Conservation (phyloP, 1,284 basidiomycete species). For the Microbotryum intermedium region DNA sequence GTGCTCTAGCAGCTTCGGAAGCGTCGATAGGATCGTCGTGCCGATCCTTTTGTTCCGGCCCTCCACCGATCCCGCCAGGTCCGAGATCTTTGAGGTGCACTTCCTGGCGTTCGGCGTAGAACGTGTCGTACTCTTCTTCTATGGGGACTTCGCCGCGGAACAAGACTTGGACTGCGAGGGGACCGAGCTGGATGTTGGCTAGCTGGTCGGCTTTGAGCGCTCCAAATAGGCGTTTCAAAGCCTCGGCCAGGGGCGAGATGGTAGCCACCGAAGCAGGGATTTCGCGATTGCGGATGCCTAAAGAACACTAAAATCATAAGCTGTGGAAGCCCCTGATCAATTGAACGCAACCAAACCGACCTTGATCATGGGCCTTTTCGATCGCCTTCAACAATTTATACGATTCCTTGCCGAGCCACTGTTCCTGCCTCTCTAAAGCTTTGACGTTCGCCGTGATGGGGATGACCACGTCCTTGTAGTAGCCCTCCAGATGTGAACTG, state of each 20-base stretch:
- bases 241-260: conserved; percentile 19
- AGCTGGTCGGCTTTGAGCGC: conserved; percentile 17
- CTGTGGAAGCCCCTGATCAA: background rate
- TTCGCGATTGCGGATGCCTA: conserved; percentile 9
- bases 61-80: no score
- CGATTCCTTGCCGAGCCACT: conserved; percentile 67
- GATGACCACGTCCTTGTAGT: conserved; percentile 79
- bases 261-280: conserved; percentile 12
- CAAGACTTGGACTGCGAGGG: conserved; percentile 22
- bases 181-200: conserved; percentile 17
- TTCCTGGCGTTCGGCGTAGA: conserved; percentile 5
- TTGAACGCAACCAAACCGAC: conserved; percentile 1
- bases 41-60: background rate
- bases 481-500: conserved; percentile 58
- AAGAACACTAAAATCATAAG: background rate
- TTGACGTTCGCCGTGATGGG: conserved; percentile 53
- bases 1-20: conserved; percentile 32
- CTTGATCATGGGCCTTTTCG: conserved; percentile 45
- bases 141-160: conserved; percentile 27
- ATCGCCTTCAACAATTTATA: conserved; percentile 58
- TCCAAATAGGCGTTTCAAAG: conserved; percentile 21
- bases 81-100: background rate
- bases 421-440: conserved; percentile 70
- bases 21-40: conserved; percentile 42
- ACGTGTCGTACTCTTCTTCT: conserved; percentile 14